Percentiles rank a stretch among this genome's conserved stretches.
phyloP scores from a whole-genome alignment of 2,329 filamentous ascomycete species.

The Cladobotryum mycophilum region DNA sequence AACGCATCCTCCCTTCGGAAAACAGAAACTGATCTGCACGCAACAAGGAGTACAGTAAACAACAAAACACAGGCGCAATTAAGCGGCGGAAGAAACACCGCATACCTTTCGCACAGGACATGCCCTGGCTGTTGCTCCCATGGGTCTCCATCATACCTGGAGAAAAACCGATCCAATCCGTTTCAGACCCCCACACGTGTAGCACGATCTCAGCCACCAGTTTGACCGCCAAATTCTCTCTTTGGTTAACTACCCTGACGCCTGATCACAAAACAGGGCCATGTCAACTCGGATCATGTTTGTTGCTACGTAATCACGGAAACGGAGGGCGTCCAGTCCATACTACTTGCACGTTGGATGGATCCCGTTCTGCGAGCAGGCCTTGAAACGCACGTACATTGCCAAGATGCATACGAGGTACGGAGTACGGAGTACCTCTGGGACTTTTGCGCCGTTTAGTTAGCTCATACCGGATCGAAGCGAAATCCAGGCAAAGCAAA shows the following conservation, averaged over 20 bases:
- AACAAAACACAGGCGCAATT: neutral
- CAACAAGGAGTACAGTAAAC: no score
- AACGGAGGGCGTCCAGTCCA: no score
- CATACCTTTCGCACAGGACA: neutral
- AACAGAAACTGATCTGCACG: no score
- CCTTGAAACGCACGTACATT: no score
- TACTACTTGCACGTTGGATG: no score
- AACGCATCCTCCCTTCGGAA: no score
- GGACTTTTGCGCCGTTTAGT: neutral
- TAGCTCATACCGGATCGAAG: neutral
- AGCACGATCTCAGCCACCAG: slow-evolving; percentile 11
- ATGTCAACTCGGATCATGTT: no score
- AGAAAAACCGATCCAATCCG: slow-evolving; percentile 6
- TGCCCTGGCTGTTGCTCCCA: neutral
- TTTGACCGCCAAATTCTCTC: neutral
- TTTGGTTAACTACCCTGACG: neutral
- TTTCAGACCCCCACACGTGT: slow-evolving; percentile 12
- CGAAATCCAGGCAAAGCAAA: neutral
- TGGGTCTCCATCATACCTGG: neutral
- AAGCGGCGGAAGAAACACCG: neutral
- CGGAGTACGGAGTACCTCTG: neutral
- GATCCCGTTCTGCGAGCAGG: no score
- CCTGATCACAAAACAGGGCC: no score
- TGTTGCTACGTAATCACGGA: no score
- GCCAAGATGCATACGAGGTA: neutral